Evolutionary conservation across 257 asterid genomes (phyloP).

Genomic region (Gentiana macrophylla): DNA sequence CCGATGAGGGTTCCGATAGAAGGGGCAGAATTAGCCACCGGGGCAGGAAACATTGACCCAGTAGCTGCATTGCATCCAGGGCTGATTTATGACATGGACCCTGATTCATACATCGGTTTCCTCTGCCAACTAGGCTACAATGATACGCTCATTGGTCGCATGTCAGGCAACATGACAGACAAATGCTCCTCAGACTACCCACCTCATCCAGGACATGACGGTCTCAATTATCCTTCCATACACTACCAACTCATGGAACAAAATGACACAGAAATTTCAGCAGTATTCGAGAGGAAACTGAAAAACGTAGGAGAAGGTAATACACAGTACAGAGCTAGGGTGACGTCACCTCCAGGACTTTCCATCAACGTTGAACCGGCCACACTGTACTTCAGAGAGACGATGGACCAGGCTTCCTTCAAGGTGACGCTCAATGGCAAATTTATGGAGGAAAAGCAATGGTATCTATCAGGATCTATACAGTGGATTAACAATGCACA

Average conservation of each 20-base stretch:
- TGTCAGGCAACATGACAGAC: conserved; percentile 25
- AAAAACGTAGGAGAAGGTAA: conserved; percentile 55
- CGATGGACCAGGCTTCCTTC: too few relatives aligned
- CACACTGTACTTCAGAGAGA: conserved; percentile 13
- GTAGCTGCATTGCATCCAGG: conserved; percentile 68
- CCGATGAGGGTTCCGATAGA: conserved; percentile 53
- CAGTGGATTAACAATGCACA: too few relatives aligned
- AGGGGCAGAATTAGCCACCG: conserved; percentile 72
- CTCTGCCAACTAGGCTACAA: conserved; percentile 70
- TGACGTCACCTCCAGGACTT: conserved; percentile 62
- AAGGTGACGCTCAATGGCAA: too few relatives aligned
- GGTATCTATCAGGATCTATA: too few relatives aligned
- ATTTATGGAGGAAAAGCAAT: too few relatives aligned
- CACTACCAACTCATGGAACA: conserved; percentile 31
- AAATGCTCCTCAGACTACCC: conserved; percentile 52
- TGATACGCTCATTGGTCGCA: conserved; percentile 33
- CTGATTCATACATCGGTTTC: conserved; percentile 58
- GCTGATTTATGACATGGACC: conserved; percentile 67
- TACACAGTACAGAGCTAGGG: conserved; percentile 52
- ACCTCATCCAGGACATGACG: conserved; percentile 59
- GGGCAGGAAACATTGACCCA: conserved; percentile 78
- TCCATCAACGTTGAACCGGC: conserved; percentile 50
- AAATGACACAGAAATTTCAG: conserved; percentile 39
- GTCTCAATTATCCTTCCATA: conserved; percentile 84
- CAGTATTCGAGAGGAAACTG: conserved; percentile 54